A percentile compares a stretch with the other conserved stretches of the same genome.
These are phyloP conservation scores for Sclerotinia glacialis DNA, from an alignment of 2,329 filamentous ascomycete genomes.

Conservation along the genomic window DNA sequence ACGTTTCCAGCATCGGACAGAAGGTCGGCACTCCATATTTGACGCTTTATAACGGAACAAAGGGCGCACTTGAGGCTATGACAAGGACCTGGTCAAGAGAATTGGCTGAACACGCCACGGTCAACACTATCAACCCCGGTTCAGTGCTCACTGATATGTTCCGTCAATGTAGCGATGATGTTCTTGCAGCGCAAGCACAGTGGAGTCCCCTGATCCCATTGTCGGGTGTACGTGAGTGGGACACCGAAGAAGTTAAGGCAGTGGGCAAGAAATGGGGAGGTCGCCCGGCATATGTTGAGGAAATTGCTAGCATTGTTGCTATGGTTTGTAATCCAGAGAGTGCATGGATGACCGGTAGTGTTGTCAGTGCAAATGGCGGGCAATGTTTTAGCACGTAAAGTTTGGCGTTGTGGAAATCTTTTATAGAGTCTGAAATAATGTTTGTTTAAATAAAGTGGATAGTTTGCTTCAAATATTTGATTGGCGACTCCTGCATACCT, in stretches of 20 bases:
- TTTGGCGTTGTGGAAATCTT: neutral
- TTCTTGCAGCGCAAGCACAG: constrained; percentile 22
- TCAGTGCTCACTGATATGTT: constrained; percentile 22
- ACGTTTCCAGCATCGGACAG: constrained; percentile 55
- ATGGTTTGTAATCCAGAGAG: constrained; percentile 25
- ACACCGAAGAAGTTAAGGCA: constrained; percentile 22
- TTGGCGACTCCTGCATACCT: neutral
- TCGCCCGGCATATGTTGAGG: constrained; percentile 22
- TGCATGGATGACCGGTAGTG: constrained; percentile 23
- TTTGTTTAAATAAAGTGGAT: neutral
- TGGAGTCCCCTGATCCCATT: constrained; percentile 23
- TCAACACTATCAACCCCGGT: constrained; percentile 20
- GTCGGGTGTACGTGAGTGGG: constrained; percentile 23
- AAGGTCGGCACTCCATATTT: constrained; percentile 56
- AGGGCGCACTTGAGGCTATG: constrained; percentile 64
- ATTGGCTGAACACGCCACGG: constrained; percentile 19
- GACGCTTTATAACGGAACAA: constrained; percentile 60
- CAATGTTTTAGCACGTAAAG: constrained; percentile 21
- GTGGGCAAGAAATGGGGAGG: constrained; percentile 21
- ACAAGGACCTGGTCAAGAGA: constrained; percentile 41
- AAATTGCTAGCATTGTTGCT: constrained; percentile 23
- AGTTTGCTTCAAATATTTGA: neutral
- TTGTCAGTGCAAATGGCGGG: constrained; percentile 23
- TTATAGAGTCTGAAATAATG: neutral
- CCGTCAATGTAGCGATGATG: constrained; percentile 23